Evolutionary conservation across 2,329 filamentous ascomycete genomes (phyloP).

Genomic region (Colletotrichum eremochloae): DNA sequence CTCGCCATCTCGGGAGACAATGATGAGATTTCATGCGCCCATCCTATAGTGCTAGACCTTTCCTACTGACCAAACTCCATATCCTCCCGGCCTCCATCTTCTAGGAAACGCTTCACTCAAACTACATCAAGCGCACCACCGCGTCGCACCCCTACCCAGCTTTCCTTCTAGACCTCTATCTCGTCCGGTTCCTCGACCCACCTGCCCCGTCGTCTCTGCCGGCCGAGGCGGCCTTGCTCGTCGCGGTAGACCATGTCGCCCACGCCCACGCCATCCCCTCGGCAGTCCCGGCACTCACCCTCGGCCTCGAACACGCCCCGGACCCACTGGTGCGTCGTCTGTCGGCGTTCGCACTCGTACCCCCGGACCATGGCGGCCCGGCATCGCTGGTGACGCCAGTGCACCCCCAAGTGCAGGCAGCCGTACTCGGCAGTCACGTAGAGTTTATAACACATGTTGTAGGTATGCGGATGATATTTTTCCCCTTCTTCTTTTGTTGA

Average conservation of each 20-base stretch:
- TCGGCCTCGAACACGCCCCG: neutral
- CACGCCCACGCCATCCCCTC: neutral
- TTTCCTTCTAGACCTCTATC: neutral
- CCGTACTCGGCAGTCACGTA: neutral
- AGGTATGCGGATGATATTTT: neutral
- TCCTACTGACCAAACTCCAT: neutral
- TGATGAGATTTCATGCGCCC: neutral
- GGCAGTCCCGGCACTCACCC: neutral
- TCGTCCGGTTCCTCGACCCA: neutral
- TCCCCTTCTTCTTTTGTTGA: neutral
- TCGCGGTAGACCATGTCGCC: neutral
- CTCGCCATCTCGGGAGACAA: neutral
- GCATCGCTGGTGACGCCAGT: neutral
- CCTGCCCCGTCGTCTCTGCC: neutral
- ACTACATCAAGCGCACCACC: too few species aligned
- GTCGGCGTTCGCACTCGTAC: neutral
- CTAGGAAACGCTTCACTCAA: neutral
- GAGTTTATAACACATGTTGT: neutral
- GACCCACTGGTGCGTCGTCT: constrained; percentile 1
- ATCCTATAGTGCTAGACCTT: neutral
- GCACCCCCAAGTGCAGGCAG: neutral
- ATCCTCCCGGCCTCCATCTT: neutral
- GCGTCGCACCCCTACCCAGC: neutral
- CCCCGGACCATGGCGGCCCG: neutral
- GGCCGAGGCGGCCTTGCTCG: neutral